Evolutionary conservation across 1,284 basidiomycete species (phyloP), one percentile per base, ranked within the genome.

Genomic region (Xerocomus subilludens): DNA sequence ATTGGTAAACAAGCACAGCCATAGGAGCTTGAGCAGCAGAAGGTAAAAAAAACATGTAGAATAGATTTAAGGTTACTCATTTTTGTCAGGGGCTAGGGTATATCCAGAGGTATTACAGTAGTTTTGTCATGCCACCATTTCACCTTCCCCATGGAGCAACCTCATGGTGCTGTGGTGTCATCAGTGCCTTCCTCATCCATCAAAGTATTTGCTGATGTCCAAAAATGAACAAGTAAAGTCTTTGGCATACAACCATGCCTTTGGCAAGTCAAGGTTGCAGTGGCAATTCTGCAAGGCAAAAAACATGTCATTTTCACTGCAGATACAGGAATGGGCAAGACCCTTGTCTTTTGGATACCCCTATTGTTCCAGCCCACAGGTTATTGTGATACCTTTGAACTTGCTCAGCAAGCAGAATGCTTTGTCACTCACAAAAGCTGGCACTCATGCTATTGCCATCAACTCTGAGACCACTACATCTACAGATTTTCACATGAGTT

Each of bases 1-100:
- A 64, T 51, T 64, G 25, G 33, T 64, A 64, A 64, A 64, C 49
- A 64, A 36, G 14, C 23, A 51, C 45, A 49, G 45, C 42, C 62
- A 64, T 23, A 33, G 45, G 25, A n/a, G n/a, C n/a, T n/a, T n/a
- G 51, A 25, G 6, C 51, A 27, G 23, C 23, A 25, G 51, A 27
- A 53, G 13, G 8, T 51, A 27, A 51, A 51, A 51, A 27, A 53
- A 53, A n/a, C 13, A 53, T 23, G 13, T 10, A 53, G n/a, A 53
- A 53, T 53, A 53, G 13, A 25, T 4, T n/a, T 53, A 13, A 27
- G n/a, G 51, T 51, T 21, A 51, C n/a, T n/a, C 20, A 51, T 51
- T 51, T 51, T 51, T 51, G 20, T 51, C 49, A 51, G 20, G 49
- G 49, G 21, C 25, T n/a, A n/a, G n/a, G n/a, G n/a, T n/a, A n/a